A percentile compares a stretch with the other conserved stretches of the same genome.
phyloP scores from a whole-genome alignment of 805 yeast genomes.

The Suhomyces prunicola region DNA sequence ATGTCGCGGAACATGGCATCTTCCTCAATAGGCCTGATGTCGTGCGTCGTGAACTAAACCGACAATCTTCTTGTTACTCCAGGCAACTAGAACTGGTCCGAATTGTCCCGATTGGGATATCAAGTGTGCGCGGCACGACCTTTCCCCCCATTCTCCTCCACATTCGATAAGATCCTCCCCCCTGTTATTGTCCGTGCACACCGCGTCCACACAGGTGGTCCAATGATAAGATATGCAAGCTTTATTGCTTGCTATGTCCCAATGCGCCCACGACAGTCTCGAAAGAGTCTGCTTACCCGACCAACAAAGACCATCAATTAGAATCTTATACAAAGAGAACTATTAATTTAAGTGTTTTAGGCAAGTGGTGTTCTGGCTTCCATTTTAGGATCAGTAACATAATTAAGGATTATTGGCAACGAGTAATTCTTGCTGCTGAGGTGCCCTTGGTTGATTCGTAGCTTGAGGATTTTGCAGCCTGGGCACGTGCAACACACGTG shows the following conservation, averaged over 20 bases:
- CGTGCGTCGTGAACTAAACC: background rate
- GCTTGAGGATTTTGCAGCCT: background rate
- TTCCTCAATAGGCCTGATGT: background rate
- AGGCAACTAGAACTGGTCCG: background rate
- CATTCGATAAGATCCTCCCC: background rate
- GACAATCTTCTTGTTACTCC: background rate
- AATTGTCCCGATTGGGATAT: background rate
- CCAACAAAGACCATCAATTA: too few species aligned
- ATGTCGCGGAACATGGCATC: background rate
- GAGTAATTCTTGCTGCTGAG: too few species aligned
- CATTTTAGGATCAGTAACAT: too few species aligned
- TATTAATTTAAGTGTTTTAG: too few species aligned
- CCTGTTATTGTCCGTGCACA: background rate
- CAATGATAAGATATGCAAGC: background rate
- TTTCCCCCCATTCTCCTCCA: background rate
- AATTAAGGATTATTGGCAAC: too few species aligned
- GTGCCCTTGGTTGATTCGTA: too few species aligned
- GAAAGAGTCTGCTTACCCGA: background rate
- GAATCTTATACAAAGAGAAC: too few species aligned
- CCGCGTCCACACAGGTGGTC: background rate
- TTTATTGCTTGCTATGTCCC: background rate
- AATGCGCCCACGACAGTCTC: background rate
- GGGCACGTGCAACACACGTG: background rate
- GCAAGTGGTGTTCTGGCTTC: too few species aligned
- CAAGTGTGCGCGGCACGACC: background rate